Evolutionary conservation across 441 rosid genomes (phyloP), one percentile per base, ranked within the genome.

Genomic region (Metrosideros polymorpha): DNA sequence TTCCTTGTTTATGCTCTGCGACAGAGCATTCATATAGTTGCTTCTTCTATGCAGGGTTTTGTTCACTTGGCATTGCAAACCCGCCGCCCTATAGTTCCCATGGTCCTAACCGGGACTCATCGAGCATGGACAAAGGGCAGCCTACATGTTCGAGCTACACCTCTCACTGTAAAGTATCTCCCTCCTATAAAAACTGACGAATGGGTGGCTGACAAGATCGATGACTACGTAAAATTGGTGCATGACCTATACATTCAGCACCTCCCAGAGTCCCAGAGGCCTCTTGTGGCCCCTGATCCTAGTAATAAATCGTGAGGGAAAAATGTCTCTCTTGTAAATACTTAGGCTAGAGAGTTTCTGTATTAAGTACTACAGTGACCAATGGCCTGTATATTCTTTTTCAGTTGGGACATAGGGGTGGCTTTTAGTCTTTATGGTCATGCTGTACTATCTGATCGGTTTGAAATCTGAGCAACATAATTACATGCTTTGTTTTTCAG

Each of bases 111-210:
- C 1, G 96, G 96, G 6, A 91, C 94, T 25, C 94, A 93, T 84
- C 85, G 12, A 39, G 96, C 96, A 22, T 94, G 95, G 95, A 90
- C 92, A 76, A 94, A 94, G 57, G 95, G 94, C 83, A 87, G 93
- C 88, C 86, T 92, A 53, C 93, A 51, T 29, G 89, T 93, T 19
- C 91, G 94, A 66, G 91, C 96, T 14, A 88, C 91, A 18, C 93
- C 94, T 15, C 88, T 94, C 76, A 76, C 90, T 13, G 92, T 93
- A 52, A 92, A 85, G 86, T 94, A 84, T 86, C 95, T 94, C 66
- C 90, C 85, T 83, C 95, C 94, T 0, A 90, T 94, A 77, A 91
- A 49, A 77, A 92, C 94, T 7, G 91, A 88, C 3, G 84, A 88
- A 55, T 94, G 95, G 95, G 88, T 89, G 3, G 91, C 84, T 0